These are phyloP conservation scores for Phallus indusiatus DNA, from an alignment of 768 basidiomycete species.

Conservation along the genomic window DNA sequence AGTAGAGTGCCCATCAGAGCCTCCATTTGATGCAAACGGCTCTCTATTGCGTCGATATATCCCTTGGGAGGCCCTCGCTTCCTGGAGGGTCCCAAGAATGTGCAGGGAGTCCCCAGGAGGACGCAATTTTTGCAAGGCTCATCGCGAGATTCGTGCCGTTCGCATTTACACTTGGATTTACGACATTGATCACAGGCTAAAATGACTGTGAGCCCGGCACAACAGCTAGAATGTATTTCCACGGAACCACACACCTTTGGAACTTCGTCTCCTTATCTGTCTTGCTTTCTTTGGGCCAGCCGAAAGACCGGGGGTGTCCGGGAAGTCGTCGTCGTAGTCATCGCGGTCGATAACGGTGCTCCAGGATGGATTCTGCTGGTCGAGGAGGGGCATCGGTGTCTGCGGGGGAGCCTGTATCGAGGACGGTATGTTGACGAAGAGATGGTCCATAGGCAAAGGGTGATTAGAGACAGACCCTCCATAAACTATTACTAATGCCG, in stretches of 20 bases:
- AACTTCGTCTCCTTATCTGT: conserved; percentile 59
- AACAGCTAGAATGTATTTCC: neutral
- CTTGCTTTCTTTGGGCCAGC: conserved; percentile 24
- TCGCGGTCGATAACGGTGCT: conserved; percentile 4
- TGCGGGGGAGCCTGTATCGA: conserved; percentile 4
- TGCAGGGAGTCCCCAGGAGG: conserved; percentile 36
- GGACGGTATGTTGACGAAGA: conserved; percentile 8
- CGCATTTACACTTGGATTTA: conserved; percentile 83
- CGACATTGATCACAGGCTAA: conserved; percentile 79
- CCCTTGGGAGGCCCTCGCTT: conserved; percentile 88
- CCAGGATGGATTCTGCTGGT: neutral
- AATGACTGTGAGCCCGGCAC: neutral
- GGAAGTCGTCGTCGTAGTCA: conserved; percentile 1
- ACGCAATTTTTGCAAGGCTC: conserved; percentile 72
- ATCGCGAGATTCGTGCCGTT: conserved; percentile 41
- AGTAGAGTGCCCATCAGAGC: conserved; percentile 79
- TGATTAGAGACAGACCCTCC: neutral
- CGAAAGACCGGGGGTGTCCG: neutral
- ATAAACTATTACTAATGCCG: neutral
- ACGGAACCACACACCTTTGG: conserved; percentile 47
- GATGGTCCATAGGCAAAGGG: conserved; percentile 4
- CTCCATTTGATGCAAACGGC: conserved; percentile 83
- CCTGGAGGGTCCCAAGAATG: conserved; percentile 69
- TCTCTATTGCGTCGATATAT: conserved; percentile 92
- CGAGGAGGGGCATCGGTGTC: neutral